Conservation (phyloP, 208 protist genomes). For the Acanthamoeba sp. region DNA sequence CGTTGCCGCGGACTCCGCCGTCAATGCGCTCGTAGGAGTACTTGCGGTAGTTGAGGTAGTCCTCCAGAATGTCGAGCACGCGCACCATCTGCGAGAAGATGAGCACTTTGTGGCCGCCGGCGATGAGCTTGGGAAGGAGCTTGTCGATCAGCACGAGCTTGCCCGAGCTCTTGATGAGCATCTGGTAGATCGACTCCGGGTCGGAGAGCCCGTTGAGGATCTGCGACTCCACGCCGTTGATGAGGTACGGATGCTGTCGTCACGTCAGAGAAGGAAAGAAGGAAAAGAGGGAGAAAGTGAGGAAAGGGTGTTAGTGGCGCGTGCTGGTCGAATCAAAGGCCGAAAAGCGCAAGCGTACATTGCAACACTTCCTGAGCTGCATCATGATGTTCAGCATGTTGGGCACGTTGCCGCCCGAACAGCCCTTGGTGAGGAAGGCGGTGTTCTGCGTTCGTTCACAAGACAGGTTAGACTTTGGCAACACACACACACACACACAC, state of each 20-base stretch:
- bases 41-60: conserved; percentile 86
- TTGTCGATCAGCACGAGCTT: conserved; percentile 96
- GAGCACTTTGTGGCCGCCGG: conserved; percentile 87
- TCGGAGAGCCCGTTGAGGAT: conserved; percentile 52
- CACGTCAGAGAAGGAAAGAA: background rate
- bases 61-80: conserved; percentile 91
- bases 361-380: conserved; percentile 92
- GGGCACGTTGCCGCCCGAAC: conserved; percentile 68
- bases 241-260: conserved; percentile 83
- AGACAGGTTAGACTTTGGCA: background rate
- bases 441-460: conserved; percentile 25
- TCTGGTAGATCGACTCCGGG: conserved; percentile 58
- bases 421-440: conserved; percentile 65
- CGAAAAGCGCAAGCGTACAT: conserved; percentile 57
- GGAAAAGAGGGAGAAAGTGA: background rate
- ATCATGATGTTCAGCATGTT: conserved; percentile 92
- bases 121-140: conserved; percentile 92
- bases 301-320: background rate
- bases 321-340: background rate
- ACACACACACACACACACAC: background rate
- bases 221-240: conserved; percentile 84
- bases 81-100: conserved; percentile 91
- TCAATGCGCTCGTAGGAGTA: conserved; percentile 91
- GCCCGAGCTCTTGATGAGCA: conserved; percentile 83
- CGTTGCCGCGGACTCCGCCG: conserved; percentile 86